Conservation (phyloP, 495 filamentous ascomycete species). For the Neurospora terricola region DNA sequence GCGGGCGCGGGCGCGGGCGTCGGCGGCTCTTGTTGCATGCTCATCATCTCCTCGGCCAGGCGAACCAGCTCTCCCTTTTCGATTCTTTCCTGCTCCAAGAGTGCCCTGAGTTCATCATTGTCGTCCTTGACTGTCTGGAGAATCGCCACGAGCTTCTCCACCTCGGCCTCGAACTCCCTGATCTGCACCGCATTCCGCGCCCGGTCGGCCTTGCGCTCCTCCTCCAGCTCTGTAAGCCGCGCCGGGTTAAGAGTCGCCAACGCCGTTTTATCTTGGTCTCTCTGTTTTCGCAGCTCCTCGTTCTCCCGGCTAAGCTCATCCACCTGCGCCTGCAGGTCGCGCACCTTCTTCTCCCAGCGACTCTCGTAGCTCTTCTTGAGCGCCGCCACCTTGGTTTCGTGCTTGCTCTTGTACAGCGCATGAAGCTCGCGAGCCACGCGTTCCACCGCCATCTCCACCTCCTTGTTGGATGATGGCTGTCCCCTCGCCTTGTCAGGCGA, state of each 20-base stretch:
- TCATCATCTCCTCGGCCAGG: constrained; percentile 83
- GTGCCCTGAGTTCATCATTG: constrained; percentile 50
- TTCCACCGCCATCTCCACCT: constrained; percentile 83
- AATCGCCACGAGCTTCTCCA: constrained; percentile 62
- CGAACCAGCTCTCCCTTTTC: constrained; percentile 94
- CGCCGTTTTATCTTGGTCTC: constrained; percentile 29
- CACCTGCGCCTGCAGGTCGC: constrained; percentile 61
- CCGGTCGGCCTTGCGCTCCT: constrained; percentile 41
- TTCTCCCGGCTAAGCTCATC: constrained; percentile 59
- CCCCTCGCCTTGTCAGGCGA: background rate
- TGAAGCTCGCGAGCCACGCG: constrained; percentile 85
- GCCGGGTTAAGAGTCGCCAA: constrained; percentile 43
- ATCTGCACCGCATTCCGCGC: constrained; percentile 40
- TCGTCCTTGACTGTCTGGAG: constrained; percentile 54
- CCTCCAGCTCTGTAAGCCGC: constrained; percentile 33
- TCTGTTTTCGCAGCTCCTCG: constrained; percentile 55
- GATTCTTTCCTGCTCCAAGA: constrained; percentile 67
- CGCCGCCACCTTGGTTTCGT: constrained; percentile 87
- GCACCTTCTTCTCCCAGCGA: constrained; percentile 76
- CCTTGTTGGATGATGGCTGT: constrained; percentile 24
- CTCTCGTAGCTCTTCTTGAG: constrained; percentile 91
- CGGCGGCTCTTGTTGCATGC: constrained; percentile 28
- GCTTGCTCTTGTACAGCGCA: constrained; percentile 88
- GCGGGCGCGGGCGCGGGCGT: background rate
- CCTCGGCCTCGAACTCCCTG: constrained; percentile 51